A percentile compares a stretch with the other conserved stretches of the same genome.
These are phyloP conservation scores for Thelonectria olida DNA, from an alignment of 2,329 filamentous ascomycete species.

Conservation along the genomic window DNA sequence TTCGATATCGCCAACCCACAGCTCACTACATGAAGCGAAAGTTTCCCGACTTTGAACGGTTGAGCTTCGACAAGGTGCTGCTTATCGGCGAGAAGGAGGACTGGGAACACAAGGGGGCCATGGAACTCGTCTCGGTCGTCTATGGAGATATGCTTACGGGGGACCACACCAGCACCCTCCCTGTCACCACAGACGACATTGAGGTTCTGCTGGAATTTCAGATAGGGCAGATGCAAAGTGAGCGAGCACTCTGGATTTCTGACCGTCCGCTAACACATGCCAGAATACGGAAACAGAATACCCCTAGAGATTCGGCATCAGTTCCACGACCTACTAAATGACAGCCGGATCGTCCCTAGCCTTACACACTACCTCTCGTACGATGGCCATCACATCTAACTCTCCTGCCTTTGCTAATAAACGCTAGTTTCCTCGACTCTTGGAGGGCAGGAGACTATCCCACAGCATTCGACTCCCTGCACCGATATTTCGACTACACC, in stretches of 20 bases:
- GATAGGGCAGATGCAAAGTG: constrained; percentile 86
- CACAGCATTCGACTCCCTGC: constrained; percentile 88
- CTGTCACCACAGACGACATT: constrained; percentile 80
- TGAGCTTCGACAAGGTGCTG: constrained; percentile 68
- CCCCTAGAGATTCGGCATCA: constrained; percentile 77
- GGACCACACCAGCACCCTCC: constrained; percentile 50
- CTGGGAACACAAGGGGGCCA: constrained; percentile 55
- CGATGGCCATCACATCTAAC: not conserved
- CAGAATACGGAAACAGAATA: constrained; percentile 80
- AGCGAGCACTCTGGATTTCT: constrained; percentile 32
- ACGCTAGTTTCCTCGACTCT: constrained; percentile 80
- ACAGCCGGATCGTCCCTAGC: constrained; percentile 74
- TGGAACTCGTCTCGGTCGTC: constrained; percentile 56
- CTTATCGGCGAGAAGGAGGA: constrained; percentile 59
- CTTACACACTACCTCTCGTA: constrained; percentile 80
- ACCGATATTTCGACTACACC: constrained; percentile 97
- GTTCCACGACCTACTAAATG: constrained; percentile 73
- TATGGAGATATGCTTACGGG: constrained; percentile 64
- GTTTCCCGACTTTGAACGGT: constrained; percentile 64
- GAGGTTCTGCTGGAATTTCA: constrained; percentile 88
- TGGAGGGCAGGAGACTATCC: constrained; percentile 93
- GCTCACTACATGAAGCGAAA: constrained; percentile 71
- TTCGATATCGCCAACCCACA: constrained; percentile 82
- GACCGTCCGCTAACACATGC: constrained; percentile 10
- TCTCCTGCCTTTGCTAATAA: constrained; percentile 18